Evolutionary conservation across 805 yeast species (phyloP).

Genomic region (Zygotorulaspora sp.): DNA sequence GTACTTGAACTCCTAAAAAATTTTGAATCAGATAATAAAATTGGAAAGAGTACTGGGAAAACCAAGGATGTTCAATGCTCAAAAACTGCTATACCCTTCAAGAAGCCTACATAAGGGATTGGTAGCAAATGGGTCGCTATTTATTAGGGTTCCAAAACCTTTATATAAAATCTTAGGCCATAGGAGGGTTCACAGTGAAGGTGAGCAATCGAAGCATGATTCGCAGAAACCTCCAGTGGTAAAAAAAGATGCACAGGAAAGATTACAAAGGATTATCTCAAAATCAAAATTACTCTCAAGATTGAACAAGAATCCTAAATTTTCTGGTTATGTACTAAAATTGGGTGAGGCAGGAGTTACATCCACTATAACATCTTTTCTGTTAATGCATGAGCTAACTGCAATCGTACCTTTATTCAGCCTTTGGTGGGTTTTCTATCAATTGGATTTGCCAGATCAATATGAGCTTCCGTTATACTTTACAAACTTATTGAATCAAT

Average conservation of each 20-base stretch:
- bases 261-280: conserved; percentile 21
- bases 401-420: conserved; percentile 69
- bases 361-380: conserved; percentile 49
- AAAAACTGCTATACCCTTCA: no score
- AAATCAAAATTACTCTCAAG: conserved; percentile 28
- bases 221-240: neutral
- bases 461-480: conserved; percentile 24
- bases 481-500: conserved; percentile 46
- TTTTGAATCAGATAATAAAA: no score
- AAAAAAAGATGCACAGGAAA: conserved; percentile 12
- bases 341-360: conserved; percentile 31
- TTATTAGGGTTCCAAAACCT: no score
- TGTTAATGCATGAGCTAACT: conserved; percentile 67
- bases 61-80: no score
- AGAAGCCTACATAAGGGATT: no score
- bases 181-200: no score
- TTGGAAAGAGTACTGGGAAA: no score
- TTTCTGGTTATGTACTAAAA: conserved; percentile 24
- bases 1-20: no score
- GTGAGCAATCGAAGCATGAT: conserved; percentile 1
- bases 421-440: conserved; percentile 62
- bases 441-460: conserved; percentile 39
- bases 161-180: no score
- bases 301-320: conserved; percentile 27
- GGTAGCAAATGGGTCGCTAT: no score